Evolutionary conservation across 2,329 filamentous ascomycete species (phyloP).

Genomic region (Keithomyces neogunnii): DNA sequence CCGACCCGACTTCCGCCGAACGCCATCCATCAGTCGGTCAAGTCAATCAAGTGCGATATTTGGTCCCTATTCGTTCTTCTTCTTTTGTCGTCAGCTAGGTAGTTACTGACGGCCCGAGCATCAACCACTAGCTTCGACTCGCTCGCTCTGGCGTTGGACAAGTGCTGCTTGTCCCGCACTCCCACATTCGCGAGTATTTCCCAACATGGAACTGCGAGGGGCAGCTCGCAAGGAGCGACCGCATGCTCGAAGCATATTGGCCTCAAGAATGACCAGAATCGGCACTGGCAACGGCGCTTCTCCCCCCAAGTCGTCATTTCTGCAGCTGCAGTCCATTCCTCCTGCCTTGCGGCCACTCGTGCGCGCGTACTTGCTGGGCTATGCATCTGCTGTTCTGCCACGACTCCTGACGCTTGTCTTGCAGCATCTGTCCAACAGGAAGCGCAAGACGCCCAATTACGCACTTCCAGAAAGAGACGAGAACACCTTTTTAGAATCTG

Average conservation of each 20-base stretch:
- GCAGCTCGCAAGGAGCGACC: background rate
- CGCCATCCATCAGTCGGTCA: background rate
- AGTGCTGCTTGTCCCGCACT: background rate
- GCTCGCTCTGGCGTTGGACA: background rate
- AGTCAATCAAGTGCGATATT: too few relatives aligned
- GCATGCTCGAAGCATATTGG: background rate
- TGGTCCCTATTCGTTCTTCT: too few relatives aligned
- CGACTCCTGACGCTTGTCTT: constrained; percentile 46
- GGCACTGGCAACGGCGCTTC: background rate
- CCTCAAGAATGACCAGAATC: background rate
- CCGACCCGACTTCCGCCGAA: background rate
- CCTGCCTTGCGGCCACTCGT: constrained; percentile 45
- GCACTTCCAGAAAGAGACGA: constrained; percentile 18
- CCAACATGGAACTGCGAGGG: background rate
- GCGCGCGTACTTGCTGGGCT: constrained; percentile 52
- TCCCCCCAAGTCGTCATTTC: background rate
- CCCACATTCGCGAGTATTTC: constrained; percentile 1
- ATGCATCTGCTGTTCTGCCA: constrained; percentile 49
- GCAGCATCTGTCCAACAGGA: constrained; percentile 35
- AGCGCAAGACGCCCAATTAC: constrained; percentile 18
- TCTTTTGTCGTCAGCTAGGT: too few relatives aligned
- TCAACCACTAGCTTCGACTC: background rate
- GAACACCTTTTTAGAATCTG: constrained; percentile 22
- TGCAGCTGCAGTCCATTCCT: constrained; percentile 30
- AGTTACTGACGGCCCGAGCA: too few relatives aligned